Conservation (phyloP, 2,329 filamentous ascomycete species). For the Penicillium sp. region DNA sequence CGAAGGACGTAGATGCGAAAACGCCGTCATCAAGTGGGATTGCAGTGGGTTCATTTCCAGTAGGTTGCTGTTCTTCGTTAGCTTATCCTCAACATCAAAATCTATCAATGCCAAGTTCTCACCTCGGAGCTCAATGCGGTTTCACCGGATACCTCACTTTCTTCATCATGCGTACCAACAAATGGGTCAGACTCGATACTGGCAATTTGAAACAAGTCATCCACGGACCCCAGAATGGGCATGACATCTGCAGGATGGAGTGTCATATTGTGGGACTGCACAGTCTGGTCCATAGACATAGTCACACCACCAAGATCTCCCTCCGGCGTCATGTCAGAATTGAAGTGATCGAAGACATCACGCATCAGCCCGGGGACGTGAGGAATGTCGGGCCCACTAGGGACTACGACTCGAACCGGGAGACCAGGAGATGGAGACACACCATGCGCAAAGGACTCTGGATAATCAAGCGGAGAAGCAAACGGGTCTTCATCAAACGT, state of each 20-base stretch:
- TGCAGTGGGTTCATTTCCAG: not conserved
- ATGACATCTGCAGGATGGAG: not conserved
- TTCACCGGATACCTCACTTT: not conserved
- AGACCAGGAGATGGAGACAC: not conserved
- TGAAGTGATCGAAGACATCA: not conserved
- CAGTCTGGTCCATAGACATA: not conserved
- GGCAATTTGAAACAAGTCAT: not conserved
- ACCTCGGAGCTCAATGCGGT: not conserved
- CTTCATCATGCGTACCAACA: not conserved
- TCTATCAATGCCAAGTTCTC: too few relatives aligned
- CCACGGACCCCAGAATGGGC: not conserved
- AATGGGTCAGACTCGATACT: not conserved
- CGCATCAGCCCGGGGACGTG: not conserved
- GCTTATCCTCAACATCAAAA: not conserved
- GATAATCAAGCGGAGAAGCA: not conserved
- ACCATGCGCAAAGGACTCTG: not conserved
- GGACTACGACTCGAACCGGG: not conserved
- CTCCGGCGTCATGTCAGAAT: not conserved
- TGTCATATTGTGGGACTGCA: not conserved
- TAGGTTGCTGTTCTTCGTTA: not conserved
- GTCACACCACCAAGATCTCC: too few relatives aligned
- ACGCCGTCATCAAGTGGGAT: not conserved
- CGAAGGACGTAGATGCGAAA: not conserved
- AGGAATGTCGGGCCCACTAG: not conserved
- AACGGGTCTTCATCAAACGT: not conserved